Evolutionary conservation across 331 rosid species (phyloP).

Genomic region (Erythrophleum ivorense): DNA sequence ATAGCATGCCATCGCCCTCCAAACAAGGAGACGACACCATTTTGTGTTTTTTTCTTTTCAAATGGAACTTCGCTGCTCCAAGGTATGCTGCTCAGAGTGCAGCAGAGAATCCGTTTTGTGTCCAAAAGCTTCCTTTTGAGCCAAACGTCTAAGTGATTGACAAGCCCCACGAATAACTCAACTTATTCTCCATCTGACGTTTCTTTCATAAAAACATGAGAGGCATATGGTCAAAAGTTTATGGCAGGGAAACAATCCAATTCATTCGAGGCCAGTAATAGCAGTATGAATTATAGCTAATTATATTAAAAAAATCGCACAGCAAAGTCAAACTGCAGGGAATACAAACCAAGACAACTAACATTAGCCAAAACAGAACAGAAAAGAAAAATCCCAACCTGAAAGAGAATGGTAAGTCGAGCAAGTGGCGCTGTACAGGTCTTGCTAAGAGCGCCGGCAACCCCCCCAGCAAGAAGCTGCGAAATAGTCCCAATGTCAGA

Average conservation of each 20-base stretch:
- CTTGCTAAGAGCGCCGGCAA: slow-evolving; percentile 90
- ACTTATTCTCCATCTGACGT: background rate
- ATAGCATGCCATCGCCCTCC: too few species aligned
- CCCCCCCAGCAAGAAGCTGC: slow-evolving; percentile 94
- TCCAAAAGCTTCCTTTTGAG: background rate
- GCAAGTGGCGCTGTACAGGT: slow-evolving; percentile 99
- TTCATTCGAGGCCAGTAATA: background rate
- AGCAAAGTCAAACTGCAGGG: background rate
- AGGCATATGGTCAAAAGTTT: background rate
- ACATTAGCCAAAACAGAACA: background rate
- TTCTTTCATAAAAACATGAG: background rate
- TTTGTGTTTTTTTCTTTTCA: too few species aligned
- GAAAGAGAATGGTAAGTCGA: slow-evolving; percentile 92
- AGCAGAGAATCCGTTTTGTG: background rate
- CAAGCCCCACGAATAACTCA: background rate
- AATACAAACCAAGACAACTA: background rate
- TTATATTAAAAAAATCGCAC: background rate
- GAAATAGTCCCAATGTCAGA: slow-evolving; percentile 80
- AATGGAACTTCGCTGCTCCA: too few species aligned
- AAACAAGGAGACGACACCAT: too few species aligned
- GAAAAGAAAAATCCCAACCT: slow-evolving; percentile 54
- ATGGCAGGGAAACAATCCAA: background rate
- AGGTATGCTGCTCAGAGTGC: too few species aligned
- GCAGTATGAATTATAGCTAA: background rate
- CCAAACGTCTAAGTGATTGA: background rate